Evolutionary conservation across 306 rosid species (phyloP).

Genomic region (Vicia faba): DNA sequence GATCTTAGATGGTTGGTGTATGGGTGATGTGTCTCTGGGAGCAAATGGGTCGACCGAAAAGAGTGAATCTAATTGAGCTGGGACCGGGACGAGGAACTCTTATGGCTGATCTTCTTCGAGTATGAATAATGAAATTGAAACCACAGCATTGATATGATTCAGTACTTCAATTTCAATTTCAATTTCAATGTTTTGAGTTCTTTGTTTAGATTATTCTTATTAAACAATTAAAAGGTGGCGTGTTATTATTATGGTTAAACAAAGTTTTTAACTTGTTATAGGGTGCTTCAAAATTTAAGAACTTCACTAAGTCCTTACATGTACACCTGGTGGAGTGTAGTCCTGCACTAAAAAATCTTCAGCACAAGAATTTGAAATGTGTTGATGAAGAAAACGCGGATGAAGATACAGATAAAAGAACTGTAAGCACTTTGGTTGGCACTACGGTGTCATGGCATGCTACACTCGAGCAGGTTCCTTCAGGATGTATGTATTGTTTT

Average conservation of each 20-base stretch:
- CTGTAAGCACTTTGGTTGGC: constrained; percentile 64
- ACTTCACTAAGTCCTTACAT: constrained; percentile 69
- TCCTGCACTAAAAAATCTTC: constrained; percentile 82
- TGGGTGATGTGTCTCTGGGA: constrained; percentile 99
- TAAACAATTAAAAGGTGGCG: not conserved
- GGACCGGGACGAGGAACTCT: constrained; percentile 99
- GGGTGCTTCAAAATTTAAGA: constrained; percentile 81
- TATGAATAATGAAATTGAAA: constrained; percentile 41
- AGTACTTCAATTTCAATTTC: constrained; percentile 3
- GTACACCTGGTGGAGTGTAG: constrained; percentile 92
- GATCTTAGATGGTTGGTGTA: constrained; percentile 78
- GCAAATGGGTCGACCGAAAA: constrained; percentile 91
- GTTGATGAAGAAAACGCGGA: constrained; percentile 50
- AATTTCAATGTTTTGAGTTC: not conserved
- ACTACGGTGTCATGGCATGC: constrained; percentile 95
- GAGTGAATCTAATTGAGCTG: constrained; percentile 74
- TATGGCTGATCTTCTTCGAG: constrained; percentile 89
- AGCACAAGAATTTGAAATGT: constrained; percentile 75
- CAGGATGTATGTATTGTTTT: constrained; percentile 72
- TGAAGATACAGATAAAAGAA: constrained; percentile 49
- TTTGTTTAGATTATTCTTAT: constrained; percentile 18
- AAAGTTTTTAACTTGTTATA: constrained; percentile 39
- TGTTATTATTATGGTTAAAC: not conserved
- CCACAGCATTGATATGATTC: constrained; percentile 2
- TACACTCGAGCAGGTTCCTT: constrained; percentile 82